phyloP scores from a whole-genome alignment of 495 filamentous ascomycete genomes.

The Lepraria neglecta region DNA sequence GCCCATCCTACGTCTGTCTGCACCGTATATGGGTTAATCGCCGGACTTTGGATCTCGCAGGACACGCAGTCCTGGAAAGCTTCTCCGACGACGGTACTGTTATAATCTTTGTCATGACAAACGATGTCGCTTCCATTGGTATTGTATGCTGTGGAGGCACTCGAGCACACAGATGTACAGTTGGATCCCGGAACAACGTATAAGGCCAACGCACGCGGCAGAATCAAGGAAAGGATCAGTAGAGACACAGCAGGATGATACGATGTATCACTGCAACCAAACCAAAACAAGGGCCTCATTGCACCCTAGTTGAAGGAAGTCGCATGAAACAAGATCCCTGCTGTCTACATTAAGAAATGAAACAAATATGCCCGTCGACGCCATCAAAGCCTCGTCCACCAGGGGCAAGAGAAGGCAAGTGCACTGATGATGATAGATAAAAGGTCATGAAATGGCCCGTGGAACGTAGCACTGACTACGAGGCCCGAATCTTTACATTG shows the following conservation, averaged over 20 bases:
- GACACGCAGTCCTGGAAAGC: slow-evolving; percentile 52
- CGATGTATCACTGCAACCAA: slow-evolving; percentile 5
- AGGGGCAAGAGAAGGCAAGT: neutral
- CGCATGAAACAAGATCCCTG: slow-evolving; percentile 14
- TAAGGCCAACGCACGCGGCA: slow-evolving; percentile 23
- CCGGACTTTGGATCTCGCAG: slow-evolving; percentile 54
- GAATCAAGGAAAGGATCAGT: slow-evolving; percentile 10
- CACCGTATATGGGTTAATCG: slow-evolving; percentile 38
- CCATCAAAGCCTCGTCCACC: neutral
- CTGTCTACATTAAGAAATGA: slow-evolving; percentile 12
- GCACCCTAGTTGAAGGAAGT: slow-evolving; percentile 11
- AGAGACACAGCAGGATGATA: slow-evolving; percentile 12
- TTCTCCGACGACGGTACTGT: slow-evolving; percentile 37
- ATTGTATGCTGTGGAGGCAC: slow-evolving; percentile 35
- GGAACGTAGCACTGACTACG: slow-evolving; percentile 12
- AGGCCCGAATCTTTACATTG: neutral
- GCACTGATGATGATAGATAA: neutral
- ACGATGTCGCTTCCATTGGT: slow-evolving; percentile 48
- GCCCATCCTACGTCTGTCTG: slow-evolving; percentile 56
- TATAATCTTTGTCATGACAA: slow-evolving; percentile 48
- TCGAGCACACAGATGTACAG: slow-evolving; percentile 45
- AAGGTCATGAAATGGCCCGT: neutral
- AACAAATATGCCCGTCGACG: neutral
- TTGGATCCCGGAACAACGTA: slow-evolving; percentile 46
- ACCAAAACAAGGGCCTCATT: slow-evolving; percentile 8